Conservation (phyloP, 306 rosid species). For the Hippophae tibetana region DNA sequence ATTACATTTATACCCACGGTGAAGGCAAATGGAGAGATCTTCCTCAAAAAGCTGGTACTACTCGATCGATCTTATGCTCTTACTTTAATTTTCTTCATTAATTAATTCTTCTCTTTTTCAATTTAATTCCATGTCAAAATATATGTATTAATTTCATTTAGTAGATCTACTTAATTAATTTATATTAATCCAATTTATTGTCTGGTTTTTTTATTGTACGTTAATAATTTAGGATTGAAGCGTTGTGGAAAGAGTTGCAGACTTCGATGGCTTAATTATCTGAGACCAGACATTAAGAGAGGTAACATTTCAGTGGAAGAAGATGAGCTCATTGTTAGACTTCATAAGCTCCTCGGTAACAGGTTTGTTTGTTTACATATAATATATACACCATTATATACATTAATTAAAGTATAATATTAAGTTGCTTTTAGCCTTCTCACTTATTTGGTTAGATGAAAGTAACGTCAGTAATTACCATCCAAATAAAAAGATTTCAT, state of each 20-base stretch:
- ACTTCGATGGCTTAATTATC: conserved; percentile 26
- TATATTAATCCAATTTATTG: too few relatives aligned
- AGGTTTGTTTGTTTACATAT: neutral
- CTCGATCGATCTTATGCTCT: neutral
- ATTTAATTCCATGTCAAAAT: neutral
- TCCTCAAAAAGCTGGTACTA: conserved; percentile 7
- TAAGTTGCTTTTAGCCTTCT: neutral
- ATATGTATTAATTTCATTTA: neutral
- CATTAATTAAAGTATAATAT: too few relatives aligned
- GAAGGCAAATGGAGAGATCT: conserved; percentile 17
- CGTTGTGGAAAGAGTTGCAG: conserved; percentile 30
- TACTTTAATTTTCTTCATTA: neutral
- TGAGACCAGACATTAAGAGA: conserved; percentile 26
- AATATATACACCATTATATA: neutral
- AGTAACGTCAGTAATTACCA: too few relatives aligned
- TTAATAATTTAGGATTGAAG: conserved; percentile 13
- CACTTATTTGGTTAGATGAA: too few relatives aligned
- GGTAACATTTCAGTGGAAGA: conserved; percentile 22
- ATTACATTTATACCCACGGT: conserved; percentile 5
- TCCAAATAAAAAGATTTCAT: too few relatives aligned
- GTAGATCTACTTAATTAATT: neutral
- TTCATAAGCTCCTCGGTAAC: conserved; percentile 26
- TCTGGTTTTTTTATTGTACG: neutral
- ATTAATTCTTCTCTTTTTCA: neutral
- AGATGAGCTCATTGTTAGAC: conserved; percentile 26